Evolutionary conservation across 2,329 filamentous ascomycete genomes (phyloP).

Genomic region (Pyrenophora graminea): DNA sequence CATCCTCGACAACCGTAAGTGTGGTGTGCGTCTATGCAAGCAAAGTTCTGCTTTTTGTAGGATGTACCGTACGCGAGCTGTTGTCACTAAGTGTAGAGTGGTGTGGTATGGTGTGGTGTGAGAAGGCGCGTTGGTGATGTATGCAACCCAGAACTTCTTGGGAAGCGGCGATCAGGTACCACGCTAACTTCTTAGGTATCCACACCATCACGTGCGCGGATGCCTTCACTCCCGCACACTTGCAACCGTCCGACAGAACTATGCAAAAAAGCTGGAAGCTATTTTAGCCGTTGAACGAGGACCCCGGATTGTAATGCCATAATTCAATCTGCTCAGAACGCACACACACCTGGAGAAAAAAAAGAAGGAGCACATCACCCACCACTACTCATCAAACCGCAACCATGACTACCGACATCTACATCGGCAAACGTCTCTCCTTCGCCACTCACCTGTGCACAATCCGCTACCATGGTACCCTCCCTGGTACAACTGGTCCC

Average conservation of each 20-base stretch:
- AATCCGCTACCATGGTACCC: conserved; percentile 77
- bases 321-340: background rate
- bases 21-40: conserved; percentile 5
- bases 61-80: conserved; percentile 1
- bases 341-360: background rate
- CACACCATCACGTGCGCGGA: conserved; percentile 10
- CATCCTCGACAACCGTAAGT: conserved; percentile 42
- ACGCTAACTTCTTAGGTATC: conserved; percentile 22
- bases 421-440: conserved; percentile 76
- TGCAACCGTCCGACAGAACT: background rate
- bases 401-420: conserved; percentile 41
- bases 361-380: background rate
- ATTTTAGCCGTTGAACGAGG: too few species aligned
- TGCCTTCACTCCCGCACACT: conserved; percentile 7
- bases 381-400: background rate
- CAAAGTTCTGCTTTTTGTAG: background rate
- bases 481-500: conserved; percentile 73
- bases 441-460: conserved; percentile 80
- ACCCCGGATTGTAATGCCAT: background rate
- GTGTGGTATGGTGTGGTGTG: background rate
- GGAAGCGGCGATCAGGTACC: conserved; percentile 20
- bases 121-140: conserved; percentile 16
- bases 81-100: background rate
- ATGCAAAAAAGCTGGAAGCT: too few species aligned
- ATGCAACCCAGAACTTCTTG: conserved; percentile 24